Conservation (phyloP, 1,284 basidiomycete genomes). For the Grifola frondosa region DNA sequence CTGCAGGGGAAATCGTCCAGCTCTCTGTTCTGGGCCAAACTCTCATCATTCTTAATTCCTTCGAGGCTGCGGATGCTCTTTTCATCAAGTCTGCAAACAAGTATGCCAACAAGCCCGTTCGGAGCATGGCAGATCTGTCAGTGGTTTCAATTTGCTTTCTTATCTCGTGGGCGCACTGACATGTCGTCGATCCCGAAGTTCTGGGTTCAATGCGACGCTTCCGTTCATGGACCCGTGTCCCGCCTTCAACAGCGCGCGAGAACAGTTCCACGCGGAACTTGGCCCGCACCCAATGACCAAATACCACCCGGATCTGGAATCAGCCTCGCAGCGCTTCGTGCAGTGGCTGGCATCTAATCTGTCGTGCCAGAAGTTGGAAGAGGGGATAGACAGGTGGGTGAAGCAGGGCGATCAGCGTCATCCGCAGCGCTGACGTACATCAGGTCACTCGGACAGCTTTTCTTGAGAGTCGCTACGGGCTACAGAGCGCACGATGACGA, state of each 20-base stretch:
- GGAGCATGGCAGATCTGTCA: slow-evolving; percentile 20
- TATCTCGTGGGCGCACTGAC: not conserved
- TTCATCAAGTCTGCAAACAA: slow-evolving; percentile 25
- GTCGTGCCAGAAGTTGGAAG: slow-evolving; percentile 6
- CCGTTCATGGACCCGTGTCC: slow-evolving; percentile 24
- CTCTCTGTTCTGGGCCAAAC: slow-evolving; percentile 14
- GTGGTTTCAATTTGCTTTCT: not conserved
- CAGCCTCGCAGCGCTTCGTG: slow-evolving; percentile 12
- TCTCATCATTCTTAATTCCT: slow-evolving; percentile 29
- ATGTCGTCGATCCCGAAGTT: not conserved
- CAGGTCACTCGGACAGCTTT: slow-evolving; percentile 18
- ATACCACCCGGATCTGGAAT: slow-evolving; percentile 19
- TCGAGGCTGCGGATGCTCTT: slow-evolving; percentile 25
- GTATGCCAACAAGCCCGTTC: slow-evolving; percentile 23
- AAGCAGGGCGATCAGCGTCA: too few relatives aligned
- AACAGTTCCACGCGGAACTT: slow-evolving; percentile 20
- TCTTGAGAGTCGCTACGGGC: slow-evolving; percentile 21
- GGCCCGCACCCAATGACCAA: slow-evolving; percentile 7
- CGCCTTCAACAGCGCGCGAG: slow-evolving; percentile 16
- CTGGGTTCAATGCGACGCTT: slow-evolving; percentile 18
- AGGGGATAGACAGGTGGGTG: slow-evolving; percentile 15
- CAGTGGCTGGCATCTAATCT: slow-evolving; percentile 10
- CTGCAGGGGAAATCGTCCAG: slow-evolving; percentile 10
- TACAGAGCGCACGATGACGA: slow-evolving; percentile 17
- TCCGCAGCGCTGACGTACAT: not conserved